Percentiles rank a stretch among this genome's conserved stretches.
These are phyloP conservation scores for Tirmania nivea DNA, from an alignment of 495 filamentous ascomycete genomes.

Conservation along the genomic window DNA sequence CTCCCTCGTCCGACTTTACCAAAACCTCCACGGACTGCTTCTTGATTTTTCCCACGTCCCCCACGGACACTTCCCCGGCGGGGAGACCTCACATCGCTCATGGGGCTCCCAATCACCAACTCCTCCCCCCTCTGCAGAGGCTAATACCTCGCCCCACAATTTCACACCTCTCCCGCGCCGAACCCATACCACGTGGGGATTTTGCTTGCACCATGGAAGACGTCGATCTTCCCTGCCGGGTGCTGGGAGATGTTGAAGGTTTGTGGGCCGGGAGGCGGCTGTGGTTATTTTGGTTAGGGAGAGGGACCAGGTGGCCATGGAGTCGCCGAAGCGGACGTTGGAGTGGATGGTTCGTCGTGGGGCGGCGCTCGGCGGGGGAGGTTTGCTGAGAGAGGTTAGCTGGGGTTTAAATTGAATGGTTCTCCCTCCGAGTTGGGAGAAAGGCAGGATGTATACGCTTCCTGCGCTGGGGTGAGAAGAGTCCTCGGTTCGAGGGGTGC, in stretches of 20 bases:
- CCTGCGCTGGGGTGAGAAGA: constrained; percentile 10
- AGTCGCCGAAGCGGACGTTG: constrained; percentile 13
- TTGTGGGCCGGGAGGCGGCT: constrained; percentile 11
- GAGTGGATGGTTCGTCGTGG: not conserved
- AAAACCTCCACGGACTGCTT: not conserved
- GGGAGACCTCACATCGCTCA: constrained; percentile 2
- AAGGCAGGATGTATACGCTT: constrained; percentile 15
- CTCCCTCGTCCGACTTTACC: not conserved
- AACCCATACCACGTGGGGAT: constrained; percentile 1
- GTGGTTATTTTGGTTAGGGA: not conserved
- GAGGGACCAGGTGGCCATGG: constrained; percentile 3
- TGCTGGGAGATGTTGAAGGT: not conserved
- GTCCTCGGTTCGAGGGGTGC: constrained; percentile 14
- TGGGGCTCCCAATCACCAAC: constrained; percentile 3
- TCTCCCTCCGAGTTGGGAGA: constrained; percentile 1
- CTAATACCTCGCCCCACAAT: constrained; percentile 13
- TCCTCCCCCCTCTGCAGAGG: constrained; percentile 2
- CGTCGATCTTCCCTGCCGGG: constrained; percentile 7
- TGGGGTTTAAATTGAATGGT: not conserved
- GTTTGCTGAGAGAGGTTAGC: not conserved
- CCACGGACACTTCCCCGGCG: constrained; percentile 2
- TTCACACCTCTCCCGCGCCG: constrained; percentile 11
- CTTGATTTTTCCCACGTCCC: constrained; percentile 4
- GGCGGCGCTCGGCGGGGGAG: not conserved
- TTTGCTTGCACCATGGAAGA: constrained; percentile 5